A percentile compares a stretch with the other conserved stretches of the same genome.
phyloP scores from a whole-genome alignment of 2,329 filamentous ascomycete genomes.

The Fusarium sublunatum region DNA sequence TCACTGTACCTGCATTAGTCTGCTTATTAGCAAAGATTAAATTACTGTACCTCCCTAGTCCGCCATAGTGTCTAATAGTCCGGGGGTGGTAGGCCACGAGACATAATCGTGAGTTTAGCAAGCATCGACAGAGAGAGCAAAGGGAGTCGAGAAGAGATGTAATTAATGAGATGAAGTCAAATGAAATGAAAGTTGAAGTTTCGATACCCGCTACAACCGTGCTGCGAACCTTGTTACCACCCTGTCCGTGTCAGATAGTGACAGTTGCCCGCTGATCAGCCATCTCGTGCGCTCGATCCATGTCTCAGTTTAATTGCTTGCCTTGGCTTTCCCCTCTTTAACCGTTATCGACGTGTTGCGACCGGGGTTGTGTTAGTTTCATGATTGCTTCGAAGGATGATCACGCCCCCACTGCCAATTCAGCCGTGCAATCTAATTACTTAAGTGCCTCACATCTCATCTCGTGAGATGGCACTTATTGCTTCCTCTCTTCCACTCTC shows the following conservation, averaged over 20 bases:
- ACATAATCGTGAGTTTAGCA: not conserved
- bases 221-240: conserved; percentile 7
- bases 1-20: conserved; percentile 37
- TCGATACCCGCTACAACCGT: conserved; percentile 14
- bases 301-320: conserved; percentile 37
- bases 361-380: conserved; percentile 38
- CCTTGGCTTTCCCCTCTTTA: conserved; percentile 34
- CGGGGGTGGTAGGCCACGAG: not conserved
- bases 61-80: conserved; percentile 8
- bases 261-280: conserved; percentile 28
- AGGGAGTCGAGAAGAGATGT: not conserved
- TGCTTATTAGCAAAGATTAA: conserved; percentile 30
- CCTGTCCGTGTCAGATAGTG: not conserved
- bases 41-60: conserved; percentile 19
- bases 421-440: conserved; percentile 25
- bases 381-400: conserved; percentile 39
- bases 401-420: conserved; percentile 33
- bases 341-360: conserved; percentile 35
- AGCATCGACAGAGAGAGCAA: conserved; percentile 11
- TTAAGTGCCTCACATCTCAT: conserved; percentile 38
- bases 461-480: conserved; percentile 2
- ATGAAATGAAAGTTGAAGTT: conserved; percentile 27
- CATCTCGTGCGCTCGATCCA: conserved; percentile 17
- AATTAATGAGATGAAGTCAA: not conserved
- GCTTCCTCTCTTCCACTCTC: conserved; percentile 2